These are phyloP conservation scores for Vitis rotundifolia DNA, from an alignment of 164 flowering plant genomes.

Conservation along the genomic window DNA sequence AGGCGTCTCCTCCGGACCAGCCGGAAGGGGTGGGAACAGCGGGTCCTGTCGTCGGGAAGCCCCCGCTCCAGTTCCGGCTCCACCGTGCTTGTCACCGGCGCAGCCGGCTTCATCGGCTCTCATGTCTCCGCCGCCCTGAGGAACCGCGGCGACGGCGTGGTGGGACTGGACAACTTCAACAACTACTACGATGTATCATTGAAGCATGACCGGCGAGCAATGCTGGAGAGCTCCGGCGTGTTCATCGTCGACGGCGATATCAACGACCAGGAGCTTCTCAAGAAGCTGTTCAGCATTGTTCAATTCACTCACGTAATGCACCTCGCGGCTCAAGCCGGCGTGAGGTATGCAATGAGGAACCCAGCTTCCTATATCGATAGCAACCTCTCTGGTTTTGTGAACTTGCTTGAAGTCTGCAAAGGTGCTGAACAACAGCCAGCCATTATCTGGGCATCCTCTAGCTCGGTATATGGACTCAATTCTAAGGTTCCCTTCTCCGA, in stretches of 20 bases:
- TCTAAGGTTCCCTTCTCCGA: conserved; percentile 26
- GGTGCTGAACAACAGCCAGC: conserved; percentile 21
- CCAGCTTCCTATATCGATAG: conserved; percentile 22
- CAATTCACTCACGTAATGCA: conserved; percentile 26
- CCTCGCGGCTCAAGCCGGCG: conserved; percentile 28
- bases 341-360: conserved; percentile 22
- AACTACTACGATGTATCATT: conserved; percentile 16
- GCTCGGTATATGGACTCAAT: conserved; percentile 29
- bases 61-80: background rate
- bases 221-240: conserved; percentile 17
- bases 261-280: conserved; percentile 9
- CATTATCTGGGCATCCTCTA: conserved; percentile 24
- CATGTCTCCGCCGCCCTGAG: conserved; percentile 20
- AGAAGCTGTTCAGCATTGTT: conserved; percentile 14
- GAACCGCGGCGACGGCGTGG: conserved; percentile 25
- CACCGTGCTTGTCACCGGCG: conserved; percentile 25
- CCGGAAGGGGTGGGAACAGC: conserved; percentile 7
- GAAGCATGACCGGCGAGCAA: conserved; percentile 16
- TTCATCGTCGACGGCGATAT: conserved; percentile 25
- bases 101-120: conserved; percentile 25
- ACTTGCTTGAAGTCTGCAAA: conserved; percentile 22
- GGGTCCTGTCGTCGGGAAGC: conserved; percentile 2
- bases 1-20: conserved; percentile 3
- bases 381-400: conserved; percentile 26
- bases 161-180: conserved; percentile 28